Percentiles rank a stretch among this genome's conserved stretches.
phyloP scores from a whole-genome alignment of 2,329 filamentous ascomycete species.

The Talaromyces sp. region DNA sequence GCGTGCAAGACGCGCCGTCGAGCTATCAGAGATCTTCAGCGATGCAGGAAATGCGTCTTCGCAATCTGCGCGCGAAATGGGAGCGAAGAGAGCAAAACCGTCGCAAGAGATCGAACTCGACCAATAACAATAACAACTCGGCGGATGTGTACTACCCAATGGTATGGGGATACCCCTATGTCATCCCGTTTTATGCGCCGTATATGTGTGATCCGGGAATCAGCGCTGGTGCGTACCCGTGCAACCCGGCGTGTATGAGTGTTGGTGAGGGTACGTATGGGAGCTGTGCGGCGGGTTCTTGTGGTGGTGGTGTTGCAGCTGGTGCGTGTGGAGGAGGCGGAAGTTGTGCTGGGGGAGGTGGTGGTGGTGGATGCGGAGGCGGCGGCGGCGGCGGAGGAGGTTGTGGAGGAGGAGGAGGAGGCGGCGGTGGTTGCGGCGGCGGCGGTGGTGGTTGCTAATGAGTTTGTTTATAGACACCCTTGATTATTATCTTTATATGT shows the following conservation, averaged over 20 bases:
- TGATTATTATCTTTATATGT: background rate
- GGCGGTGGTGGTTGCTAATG: conserved; percentile 12
- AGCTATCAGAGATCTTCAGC: conserved; percentile 17
- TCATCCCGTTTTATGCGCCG: conserved; percentile 42
- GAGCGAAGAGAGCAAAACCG: conserved; percentile 29
- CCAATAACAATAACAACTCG: conserved; percentile 19
- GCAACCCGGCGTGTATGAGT: conserved; percentile 43
- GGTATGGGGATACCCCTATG: conserved; percentile 43
- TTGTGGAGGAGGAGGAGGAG: conserved; percentile 19
- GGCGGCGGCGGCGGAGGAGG: conserved; percentile 14
- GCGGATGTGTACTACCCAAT: conserved; percentile 26
- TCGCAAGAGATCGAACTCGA: conserved; percentile 2
- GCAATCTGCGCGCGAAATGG: conserved; percentile 50
- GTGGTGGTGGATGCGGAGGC: conserved; percentile 17
- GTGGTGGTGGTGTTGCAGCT: conserved; percentile 39
- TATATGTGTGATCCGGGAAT: conserved; percentile 43
- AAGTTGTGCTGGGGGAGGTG: conserved; percentile 37
- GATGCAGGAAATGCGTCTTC: conserved; percentile 39
- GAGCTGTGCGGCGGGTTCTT: conserved; percentile 45
- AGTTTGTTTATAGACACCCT: background rate
- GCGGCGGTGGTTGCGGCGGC: conserved; percentile 21
- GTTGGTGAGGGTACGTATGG: conserved; percentile 35
- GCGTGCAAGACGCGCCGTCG: conserved; percentile 16
- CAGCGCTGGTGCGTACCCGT: conserved; percentile 37
- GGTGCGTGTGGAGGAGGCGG: conserved; percentile 29